Evolutionary conservation across 169 alveolate species (phyloP), one percentile per base, ranked within the genome.

Genomic region (Plasmodium falciparum): DNA sequence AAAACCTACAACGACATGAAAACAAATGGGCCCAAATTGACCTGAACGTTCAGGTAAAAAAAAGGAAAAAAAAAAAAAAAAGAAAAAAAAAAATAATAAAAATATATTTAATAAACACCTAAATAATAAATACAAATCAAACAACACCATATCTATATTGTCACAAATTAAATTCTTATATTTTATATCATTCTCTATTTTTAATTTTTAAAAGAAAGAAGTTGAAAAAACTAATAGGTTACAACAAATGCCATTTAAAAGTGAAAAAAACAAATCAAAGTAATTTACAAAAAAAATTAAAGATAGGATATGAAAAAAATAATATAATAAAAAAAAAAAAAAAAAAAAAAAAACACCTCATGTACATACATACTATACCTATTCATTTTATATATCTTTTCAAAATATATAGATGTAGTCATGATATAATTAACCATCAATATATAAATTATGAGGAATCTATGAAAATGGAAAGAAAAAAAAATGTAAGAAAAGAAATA

Each of bases 221-320:
- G 43, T 33, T 26, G 91, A 83, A 3, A 83, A 83, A 43, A 70
- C 91, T 12, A 39, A 73, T n/a, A 73, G 39, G 15, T 73, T 83
- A 11, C 91, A 83, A 70, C 54, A 58, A 13, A 83, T 83, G 91
- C 85, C 91, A 29, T 83, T 69, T 66, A 83, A 83, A 83, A 83
- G 91, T 66, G 91, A 83, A 62, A 83, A 83, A 63, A 83, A 83
- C 71, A 83, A 83, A 33, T 69, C 91, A n/a, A 83, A 83, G 91
- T 83, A 83, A 70, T 45, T 13, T 13, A 20, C 39, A 47, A 47
- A 62, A 22, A 62, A 56, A 69, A 39, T 13, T 3, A 73, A 29
- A 67, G 11, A 22, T 45, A 67, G 15, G 3, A 22, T 24, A 13
- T 33, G 13, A 29, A 24, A 39, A 39, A 66, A n/a, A 26, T 26